These are phyloP conservation scores for Tolypocladium cylindrosporum DNA, from an alignment of 2,329 filamentous ascomycete species.

Conservation along the genomic window DNA sequence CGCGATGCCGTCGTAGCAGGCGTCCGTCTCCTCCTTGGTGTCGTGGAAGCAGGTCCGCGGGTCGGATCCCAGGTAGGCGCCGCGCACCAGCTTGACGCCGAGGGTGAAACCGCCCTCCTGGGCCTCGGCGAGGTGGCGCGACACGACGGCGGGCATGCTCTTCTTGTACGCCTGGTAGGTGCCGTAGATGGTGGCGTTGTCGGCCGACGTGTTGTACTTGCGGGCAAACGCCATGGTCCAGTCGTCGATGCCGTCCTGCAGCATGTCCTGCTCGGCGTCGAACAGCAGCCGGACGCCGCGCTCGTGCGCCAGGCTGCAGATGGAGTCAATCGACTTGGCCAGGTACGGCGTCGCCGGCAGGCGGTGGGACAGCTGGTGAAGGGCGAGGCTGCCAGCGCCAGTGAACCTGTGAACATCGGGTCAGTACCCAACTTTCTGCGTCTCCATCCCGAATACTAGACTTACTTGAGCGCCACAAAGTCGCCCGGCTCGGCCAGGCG, in stretches of 20 bases:
- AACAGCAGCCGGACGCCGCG: conserved; percentile 68
- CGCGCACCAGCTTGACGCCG: conserved; percentile 66
- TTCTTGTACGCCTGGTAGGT: conserved; percentile 75
- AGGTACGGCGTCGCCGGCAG: conserved; percentile 55
- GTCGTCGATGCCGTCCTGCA: conserved; percentile 70
- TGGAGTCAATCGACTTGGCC: conserved; percentile 57
- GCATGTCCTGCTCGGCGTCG: conserved; percentile 73
- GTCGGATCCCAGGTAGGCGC: conserved; percentile 63
- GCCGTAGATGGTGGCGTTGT: conserved; percentile 63
- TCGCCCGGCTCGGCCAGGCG: conserved; percentile 52
- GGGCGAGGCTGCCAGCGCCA: conserved; percentile 66
- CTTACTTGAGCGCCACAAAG: conserved; percentile 55
- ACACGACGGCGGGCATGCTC: conserved; percentile 44
- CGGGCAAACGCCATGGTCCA: conserved; percentile 72
- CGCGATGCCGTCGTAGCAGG: conserved; percentile 62
- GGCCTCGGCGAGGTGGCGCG: conserved; percentile 49
- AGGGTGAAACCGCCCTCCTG: conserved; percentile 51
- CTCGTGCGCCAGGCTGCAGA: conserved; percentile 62
- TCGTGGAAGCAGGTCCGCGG: conserved; percentile 61
- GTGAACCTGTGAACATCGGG: conserved; percentile 47
- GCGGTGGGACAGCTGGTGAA: conserved; percentile 55
- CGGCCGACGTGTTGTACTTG: conserved; percentile 58
- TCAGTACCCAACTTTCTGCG: neutral
- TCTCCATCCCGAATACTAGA: neutral
- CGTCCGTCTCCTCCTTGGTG: conserved; percentile 61